Evolutionary conservation across 805 yeast species (phyloP).

Genomic region (Wickerhamomyces pijperi): DNA sequence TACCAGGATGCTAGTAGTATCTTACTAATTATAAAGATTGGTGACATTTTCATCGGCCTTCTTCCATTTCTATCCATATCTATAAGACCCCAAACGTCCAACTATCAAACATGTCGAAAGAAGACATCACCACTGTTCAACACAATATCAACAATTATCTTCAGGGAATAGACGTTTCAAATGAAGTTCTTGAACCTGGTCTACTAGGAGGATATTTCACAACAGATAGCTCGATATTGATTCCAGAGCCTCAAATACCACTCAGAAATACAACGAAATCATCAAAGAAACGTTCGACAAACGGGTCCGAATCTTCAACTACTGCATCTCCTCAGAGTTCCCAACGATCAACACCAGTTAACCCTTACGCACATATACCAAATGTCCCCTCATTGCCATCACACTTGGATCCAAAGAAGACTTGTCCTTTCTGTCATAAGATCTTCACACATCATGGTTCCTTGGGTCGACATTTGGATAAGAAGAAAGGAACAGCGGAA

Average conservation of each 20-base stretch:
- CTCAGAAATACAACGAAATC: background rate
- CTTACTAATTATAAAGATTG: too few species aligned
- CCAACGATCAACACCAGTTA: background rate
- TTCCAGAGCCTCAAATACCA: background rate
- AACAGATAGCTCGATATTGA: background rate
- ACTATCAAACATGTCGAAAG: too few species aligned
- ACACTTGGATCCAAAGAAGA: constrained; percentile 22
- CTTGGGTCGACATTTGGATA: constrained; percentile 48
- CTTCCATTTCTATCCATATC: too few species aligned
- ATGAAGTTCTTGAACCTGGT: background rate
- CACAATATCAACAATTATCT: background rate
- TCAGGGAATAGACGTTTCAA: background rate
- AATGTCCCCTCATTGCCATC: constrained; percentile 17
- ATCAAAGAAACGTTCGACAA: too few species aligned
- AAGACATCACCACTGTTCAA: background rate
- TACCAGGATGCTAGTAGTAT: too few species aligned
- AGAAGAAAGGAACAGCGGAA: constrained; percentile 36
- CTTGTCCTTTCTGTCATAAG: constrained; percentile 41
- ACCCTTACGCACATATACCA: constrained; percentile 3
- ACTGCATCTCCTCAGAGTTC: too few species aligned
- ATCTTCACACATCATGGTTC: constrained; percentile 48
- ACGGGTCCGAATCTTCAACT: too few species aligned
- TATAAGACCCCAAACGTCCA: too few species aligned
- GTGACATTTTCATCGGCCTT: too few species aligned
- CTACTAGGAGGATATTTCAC: background rate